Percentiles rank a stretch among this genome's conserved stretches.
phyloP scores from a whole-genome alignment of 2,329 filamentous ascomycete species.

The Neodidymelliopsis sp. region DNA sequence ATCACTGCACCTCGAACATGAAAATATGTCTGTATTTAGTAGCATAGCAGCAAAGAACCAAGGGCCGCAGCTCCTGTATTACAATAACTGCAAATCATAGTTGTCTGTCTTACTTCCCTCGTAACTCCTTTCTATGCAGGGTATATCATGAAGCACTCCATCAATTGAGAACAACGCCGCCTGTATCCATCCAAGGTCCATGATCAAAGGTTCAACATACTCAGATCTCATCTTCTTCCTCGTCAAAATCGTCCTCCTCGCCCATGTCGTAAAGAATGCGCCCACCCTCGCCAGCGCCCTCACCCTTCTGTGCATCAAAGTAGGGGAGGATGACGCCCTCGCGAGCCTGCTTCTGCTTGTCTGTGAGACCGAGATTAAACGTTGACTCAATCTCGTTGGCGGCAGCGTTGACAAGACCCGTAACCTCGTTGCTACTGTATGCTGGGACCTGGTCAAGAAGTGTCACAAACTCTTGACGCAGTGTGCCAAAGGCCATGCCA shows the following conservation, averaged over 20 bases:
- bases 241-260: slow-evolving; percentile 94
- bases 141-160: slow-evolving; percentile 7
- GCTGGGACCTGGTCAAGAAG: slow-evolving; percentile 77
- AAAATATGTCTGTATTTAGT: no score
- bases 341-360: slow-evolving; percentile 84
- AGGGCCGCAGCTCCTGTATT: no score
- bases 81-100: no score
- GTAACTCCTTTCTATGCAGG: slow-evolving; percentile 3
- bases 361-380: slow-evolving; percentile 86
- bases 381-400: slow-evolving; percentile 63
- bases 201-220: neutral
- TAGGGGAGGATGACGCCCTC: slow-evolving; percentile 94
- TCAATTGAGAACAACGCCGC: neutral
- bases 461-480: slow-evolving; percentile 59
- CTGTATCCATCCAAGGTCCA: neutral
- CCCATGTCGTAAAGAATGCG: slow-evolving; percentile 98
- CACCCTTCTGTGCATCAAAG: slow-evolving; percentile 89
- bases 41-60: no score
- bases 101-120: no score
- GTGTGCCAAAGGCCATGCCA: slow-evolving; percentile 38
- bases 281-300: slow-evolving; percentile 77
- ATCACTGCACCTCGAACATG: no score
- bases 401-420: slow-evolving; percentile 33
- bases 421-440: slow-evolving; percentile 32
- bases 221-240: slow-evolving; percentile 91